Conservation (phyloP, 495 filamentous ascomycete species). For the Cladorrhinum samala region DNA sequence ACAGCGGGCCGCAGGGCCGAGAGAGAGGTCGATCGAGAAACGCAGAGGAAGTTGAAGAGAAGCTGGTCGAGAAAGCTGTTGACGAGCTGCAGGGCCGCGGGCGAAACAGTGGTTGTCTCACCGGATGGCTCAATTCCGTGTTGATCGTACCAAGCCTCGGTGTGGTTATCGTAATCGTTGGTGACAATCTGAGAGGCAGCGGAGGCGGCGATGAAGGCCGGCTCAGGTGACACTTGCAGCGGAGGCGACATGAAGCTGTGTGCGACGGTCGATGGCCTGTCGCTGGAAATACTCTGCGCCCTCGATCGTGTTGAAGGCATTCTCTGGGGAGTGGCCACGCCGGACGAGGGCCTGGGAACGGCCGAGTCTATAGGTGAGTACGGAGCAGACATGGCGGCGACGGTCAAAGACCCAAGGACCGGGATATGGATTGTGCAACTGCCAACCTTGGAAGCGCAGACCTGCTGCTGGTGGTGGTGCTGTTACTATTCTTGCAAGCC, state of each 20-base stretch:
- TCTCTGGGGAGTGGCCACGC: constrained; percentile 31
- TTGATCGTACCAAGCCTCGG: constrained; percentile 58
- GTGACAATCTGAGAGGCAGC: constrained; percentile 90
- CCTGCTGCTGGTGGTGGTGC: background rate
- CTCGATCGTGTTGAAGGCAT: constrained; percentile 32
- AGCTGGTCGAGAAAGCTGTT: constrained; percentile 94
- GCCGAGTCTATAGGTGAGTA: constrained; percentile 25
- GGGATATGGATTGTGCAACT: no score
- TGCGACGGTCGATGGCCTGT: constrained; percentile 44
- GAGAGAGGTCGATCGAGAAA: constrained; percentile 77
- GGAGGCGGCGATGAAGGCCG: constrained; percentile 82
- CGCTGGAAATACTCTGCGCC: constrained; percentile 51
- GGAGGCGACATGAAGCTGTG: constrained; percentile 55
- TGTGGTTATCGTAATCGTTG: constrained; percentile 72
- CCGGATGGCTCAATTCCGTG: constrained; percentile 56
- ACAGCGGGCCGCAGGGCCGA: constrained; percentile 74
- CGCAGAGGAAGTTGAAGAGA: constrained; percentile 76
- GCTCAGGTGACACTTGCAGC: constrained; percentile 63
- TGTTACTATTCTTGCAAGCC: background rate
- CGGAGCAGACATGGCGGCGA: constrained; percentile 19
- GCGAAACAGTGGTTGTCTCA: constrained; percentile 67
- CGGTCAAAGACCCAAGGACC: constrained; percentile 2
- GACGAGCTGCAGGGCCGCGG: constrained; percentile 67
- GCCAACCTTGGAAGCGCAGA: background rate
- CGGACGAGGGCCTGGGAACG: constrained; percentile 37